Evolutionary conservation across 2,329 filamentous ascomycete genomes (phyloP).

Genomic region (Claviceps pusilla): DNA sequence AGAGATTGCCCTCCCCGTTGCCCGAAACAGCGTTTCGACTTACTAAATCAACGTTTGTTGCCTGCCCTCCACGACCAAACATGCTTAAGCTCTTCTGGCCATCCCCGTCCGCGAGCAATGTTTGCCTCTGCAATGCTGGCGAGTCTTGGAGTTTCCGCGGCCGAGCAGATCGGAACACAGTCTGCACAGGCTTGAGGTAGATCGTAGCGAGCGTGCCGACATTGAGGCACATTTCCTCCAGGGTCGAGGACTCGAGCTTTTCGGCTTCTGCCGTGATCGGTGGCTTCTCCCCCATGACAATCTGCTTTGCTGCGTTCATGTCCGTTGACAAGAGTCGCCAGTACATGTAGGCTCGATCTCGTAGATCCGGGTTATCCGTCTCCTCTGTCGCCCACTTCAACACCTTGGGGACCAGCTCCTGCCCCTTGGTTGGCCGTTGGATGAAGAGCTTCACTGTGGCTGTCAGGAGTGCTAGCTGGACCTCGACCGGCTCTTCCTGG

Average conservation of each 20-base stretch:
- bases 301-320: conserved; percentile 66
- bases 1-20: conserved; percentile 34
- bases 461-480: conserved; percentile 84
- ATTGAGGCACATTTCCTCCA: conserved; percentile 95
- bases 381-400: conserved; percentile 98
- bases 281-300: conserved; percentile 97
- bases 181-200: conserved; percentile 93
- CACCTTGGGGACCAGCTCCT: conserved; percentile 83
- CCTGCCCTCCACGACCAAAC: conserved; percentile 37
- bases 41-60: conserved; percentile 34
- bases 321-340: conserved; percentile 92
- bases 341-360: conserved; percentile 97
- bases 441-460: conserved; percentile 98
- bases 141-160: conserved; percentile 66
- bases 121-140: conserved; percentile 67
- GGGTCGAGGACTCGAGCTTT: conserved; percentile 73
- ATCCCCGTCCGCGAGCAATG: conserved; percentile 38
- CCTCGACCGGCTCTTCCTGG: conserved; percentile 85
- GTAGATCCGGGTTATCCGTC: conserved; percentile 94
- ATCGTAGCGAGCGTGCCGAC: conserved; percentile 93
- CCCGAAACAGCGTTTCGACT: conserved; percentile 15
- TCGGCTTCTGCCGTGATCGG: conserved; percentile 93
- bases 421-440: conserved; percentile 85
- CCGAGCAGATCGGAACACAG: conserved; percentile 82
- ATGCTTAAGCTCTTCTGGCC: conserved; percentile 45